These are phyloP conservation scores for Mikania micrantha DNA, from an alignment of 129 eudicot genomes.

Conservation along the genomic window DNA sequence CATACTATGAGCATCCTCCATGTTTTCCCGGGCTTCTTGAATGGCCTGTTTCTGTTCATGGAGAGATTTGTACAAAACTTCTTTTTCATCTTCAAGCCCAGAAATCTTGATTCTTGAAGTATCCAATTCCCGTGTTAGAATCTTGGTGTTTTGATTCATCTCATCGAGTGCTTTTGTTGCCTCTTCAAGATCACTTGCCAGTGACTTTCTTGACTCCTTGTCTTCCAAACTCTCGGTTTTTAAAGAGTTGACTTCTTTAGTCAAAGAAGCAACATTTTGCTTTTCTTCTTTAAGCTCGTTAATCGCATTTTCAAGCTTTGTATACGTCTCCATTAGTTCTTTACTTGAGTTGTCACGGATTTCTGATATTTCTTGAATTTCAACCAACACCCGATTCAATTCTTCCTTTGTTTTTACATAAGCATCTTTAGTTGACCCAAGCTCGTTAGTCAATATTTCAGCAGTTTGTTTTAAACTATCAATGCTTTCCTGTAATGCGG, in stretches of 20 bases:
- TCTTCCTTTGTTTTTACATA: constrained; percentile 43
- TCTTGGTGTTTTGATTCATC: constrained; percentile 45
- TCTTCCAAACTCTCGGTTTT: constrained; percentile 42
- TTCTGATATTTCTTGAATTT: constrained; percentile 33
- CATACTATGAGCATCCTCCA: constrained; percentile 72
- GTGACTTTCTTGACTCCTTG: constrained; percentile 44
- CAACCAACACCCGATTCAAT: constrained; percentile 31
- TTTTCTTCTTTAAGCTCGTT: constrained; percentile 53
- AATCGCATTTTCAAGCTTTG: constrained; percentile 45
- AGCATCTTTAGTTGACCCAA: constrained; percentile 38
- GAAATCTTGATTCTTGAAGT: constrained; percentile 36
- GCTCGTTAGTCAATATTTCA: constrained; percentile 37
- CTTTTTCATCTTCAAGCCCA: constrained; percentile 57
- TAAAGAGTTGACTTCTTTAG: constrained; percentile 39
- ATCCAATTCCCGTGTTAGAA: constrained; percentile 61
- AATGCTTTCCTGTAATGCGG: constrained; percentile 34
- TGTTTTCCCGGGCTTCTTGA: constrained; percentile 60
- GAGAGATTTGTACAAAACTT: constrained; percentile 31
- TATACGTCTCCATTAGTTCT: constrained; percentile 48
- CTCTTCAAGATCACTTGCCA: constrained; percentile 62
- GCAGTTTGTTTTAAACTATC: constrained; percentile 37
- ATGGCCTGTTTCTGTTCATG: constrained; percentile 48
- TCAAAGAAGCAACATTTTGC: constrained; percentile 34
- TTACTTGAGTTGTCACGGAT: constrained; percentile 41
- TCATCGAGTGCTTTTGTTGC: constrained; percentile 66